Percentiles rank a stretch among this genome's conserved stretches.
Conservation (phyloP, 768 basidiomycete species). For the Psilocybe azurescens region DNA sequence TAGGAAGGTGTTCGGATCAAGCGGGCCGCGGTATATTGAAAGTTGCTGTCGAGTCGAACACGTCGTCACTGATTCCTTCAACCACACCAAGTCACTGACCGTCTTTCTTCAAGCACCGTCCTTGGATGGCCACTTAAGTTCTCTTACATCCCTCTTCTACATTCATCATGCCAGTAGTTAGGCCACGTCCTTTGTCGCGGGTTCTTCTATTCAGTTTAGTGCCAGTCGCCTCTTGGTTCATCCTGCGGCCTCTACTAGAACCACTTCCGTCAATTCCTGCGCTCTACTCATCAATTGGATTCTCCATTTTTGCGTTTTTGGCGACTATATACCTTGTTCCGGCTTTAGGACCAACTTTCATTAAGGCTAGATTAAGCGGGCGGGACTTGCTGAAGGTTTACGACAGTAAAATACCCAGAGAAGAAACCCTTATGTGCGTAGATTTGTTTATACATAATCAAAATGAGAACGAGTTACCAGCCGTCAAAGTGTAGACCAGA, state of each 20-base stretch:
- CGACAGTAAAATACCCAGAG: conserved; percentile 72
- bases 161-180: conserved; percentile 28
- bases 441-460: not conserved
- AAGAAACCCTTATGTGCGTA: conserved; percentile 31
- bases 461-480: conserved; percentile 9
- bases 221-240: conserved; percentile 76
- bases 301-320: conserved; percentile 83
- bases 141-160: not conserved
- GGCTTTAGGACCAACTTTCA: conserved; percentile 79
- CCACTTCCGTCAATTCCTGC: conserved; percentile 73
- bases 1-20: not conserved
- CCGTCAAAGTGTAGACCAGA: conserved; percentile 74
- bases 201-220: conserved; percentile 61
- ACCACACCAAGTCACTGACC: not conserved
- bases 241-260: conserved; percentile 72
- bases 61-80: conserved; percentile 7
- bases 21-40: not conserved
- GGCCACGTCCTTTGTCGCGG: conserved; percentile 56
- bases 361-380: conserved; percentile 83
- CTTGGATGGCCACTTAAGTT: not conserved
- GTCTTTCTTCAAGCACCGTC: no score
- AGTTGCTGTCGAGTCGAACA: conserved; percentile 5
- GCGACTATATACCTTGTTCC: conserved; percentile 82
- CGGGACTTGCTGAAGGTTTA: conserved; percentile 88
- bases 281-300: conserved; percentile 80